Evolutionary conservation across 2,329 filamentous ascomycete genomes (phyloP), one percentile per base, ranked within the genome.

Genomic region (Kalmusia sp.): DNA sequence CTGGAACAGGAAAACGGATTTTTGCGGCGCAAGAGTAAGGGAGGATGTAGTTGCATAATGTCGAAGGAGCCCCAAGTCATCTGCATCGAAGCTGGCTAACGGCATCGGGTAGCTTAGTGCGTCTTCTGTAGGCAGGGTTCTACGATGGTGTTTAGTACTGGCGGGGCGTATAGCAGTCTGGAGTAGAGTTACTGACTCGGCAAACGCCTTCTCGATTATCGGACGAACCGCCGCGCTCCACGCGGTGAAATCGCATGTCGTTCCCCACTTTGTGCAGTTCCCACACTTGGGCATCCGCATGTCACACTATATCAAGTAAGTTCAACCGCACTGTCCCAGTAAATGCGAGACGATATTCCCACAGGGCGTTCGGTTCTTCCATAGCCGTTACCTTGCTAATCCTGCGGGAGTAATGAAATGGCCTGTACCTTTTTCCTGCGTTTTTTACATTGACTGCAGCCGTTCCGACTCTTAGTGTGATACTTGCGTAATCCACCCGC

Each of bases 371-470:
- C 21, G 38, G 39, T 33, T 24, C 38, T 30, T 33, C 34, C 17
- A 15, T 38, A 14, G 38, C 41, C 21, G 14, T 35, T 17, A 25
- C 17, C 27, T 35, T 41, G 39, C 46, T 46, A 30, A 41, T 46
- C 41, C 51, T 45, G 27, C 27, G 30, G 14, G 21, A 34, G 21
- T 11, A 39, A 34, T 15, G 37, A 35, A 34, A 22, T 31, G 48
- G 21, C 22, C 45, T 45, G 34, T 57, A 59, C 59, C 56, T 59
- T 61, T 43, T 57, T 61, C 39, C 64, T 58, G 12, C 63, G 39
- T 39, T 57, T 59, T 51, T 68, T 68, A 47, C 64, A 68, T 43
- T 68, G 63, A 21, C 51, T 47, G 45, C 64, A 68, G 28, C 64
- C 63, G 25, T 63, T 63, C 11, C 63, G 45, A 22, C 57, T 62